Percentiles rank a stretch among this genome's conserved stretches.
These are phyloP conservation scores for Umbelopsis sp. DNA, from an alignment of 371 early-diverging fungal species.

Conservation along the genomic window DNA sequence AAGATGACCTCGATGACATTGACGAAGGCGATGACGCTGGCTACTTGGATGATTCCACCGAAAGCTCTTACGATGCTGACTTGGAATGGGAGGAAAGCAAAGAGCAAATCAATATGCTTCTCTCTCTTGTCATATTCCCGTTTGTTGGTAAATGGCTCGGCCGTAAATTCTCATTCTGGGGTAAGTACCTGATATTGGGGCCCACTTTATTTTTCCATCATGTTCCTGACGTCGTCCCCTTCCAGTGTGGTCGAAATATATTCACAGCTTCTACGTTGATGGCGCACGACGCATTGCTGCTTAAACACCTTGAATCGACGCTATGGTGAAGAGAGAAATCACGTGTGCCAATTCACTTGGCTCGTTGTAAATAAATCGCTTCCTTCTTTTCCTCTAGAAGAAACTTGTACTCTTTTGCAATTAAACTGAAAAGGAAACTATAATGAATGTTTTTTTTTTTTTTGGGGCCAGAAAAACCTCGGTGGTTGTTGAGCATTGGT, in stretches of 20 bases:
- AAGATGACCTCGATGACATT: slow-evolving; percentile 26
- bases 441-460: too few species aligned
- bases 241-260: slow-evolving; percentile 34
- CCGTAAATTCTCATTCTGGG: slow-evolving; percentile 61
- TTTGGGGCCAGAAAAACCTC: too few species aligned
- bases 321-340: slow-evolving; percentile 9
- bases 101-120: slow-evolving; percentile 54
- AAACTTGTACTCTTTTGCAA: not conserved
- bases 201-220: not conserved
- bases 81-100: slow-evolving; percentile 69
- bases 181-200: slow-evolving; percentile 32
- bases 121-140: slow-evolving; percentile 63
- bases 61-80: slow-evolving; percentile 54
- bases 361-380: slow-evolving; percentile 18
- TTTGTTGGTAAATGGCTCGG: slow-evolving; percentile 64
- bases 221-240: not conserved
- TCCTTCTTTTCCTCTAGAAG: slow-evolving; percentile 12
- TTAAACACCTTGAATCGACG: not conserved
- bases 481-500: too few species aligned
- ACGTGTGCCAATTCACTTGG: slow-evolving; percentile 20
- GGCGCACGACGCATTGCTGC: not conserved
- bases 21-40: slow-evolving; percentile 29
- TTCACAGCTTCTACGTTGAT: not conserved
- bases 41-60: slow-evolving; percentile 26
- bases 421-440: too few species aligned